These are phyloP conservation scores for Lomentospora prolificans DNA, from an alignment of 2,329 filamentous ascomycete species.

Conservation along the genomic window DNA sequence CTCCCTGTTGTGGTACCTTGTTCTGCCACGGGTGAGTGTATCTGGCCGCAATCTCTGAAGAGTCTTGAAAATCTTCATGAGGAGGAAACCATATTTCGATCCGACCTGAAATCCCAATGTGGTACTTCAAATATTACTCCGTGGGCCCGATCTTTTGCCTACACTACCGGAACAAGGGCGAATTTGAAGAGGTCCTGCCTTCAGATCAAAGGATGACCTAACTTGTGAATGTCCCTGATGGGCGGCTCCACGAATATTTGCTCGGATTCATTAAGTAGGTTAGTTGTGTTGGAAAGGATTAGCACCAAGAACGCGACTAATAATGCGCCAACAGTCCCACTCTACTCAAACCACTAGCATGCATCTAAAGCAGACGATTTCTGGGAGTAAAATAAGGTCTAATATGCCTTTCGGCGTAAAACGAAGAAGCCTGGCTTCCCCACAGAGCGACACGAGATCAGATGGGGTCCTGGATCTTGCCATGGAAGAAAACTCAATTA, in stretches of 20 bases:
- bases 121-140: neutral
- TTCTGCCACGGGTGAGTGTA: neutral
- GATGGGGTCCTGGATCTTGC: neutral
- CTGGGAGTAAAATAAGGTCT: no score
- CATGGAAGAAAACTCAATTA: neutral
- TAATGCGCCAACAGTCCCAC: neutral
- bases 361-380: neutral
- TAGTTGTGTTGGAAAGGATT: neutral
- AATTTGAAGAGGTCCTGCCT: conserved; percentile 9
- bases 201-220: conserved; percentile 11
- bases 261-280: neutral
- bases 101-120: neutral
- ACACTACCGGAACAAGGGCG: neutral
- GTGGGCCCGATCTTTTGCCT: neutral
- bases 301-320: neutral
- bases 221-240: conserved; percentile 9
- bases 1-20: neutral
- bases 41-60: no score
- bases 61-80: neutral
- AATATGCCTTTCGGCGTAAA: no score
- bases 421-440: neutral
- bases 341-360: neutral
- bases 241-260: neutral
- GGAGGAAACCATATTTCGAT: neutral
- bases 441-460: neutral